Evolutionary conservation across 345 rosid genomes (phyloP).

Genomic region (Eucalyptus viminalis): DNA sequence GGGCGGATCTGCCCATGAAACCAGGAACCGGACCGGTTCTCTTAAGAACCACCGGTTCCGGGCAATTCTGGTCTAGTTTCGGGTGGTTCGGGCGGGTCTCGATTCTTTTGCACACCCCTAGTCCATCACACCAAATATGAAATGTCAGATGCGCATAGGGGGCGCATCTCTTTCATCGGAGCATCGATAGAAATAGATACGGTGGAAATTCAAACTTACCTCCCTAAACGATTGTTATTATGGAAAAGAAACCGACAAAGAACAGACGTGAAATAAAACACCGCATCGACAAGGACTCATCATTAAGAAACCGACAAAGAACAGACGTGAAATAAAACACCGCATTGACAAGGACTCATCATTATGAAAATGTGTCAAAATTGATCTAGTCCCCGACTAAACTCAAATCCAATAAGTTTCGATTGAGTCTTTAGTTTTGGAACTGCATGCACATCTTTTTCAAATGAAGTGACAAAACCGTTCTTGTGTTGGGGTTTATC

Average conservation of each 20-base stretch:
- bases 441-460: background rate
- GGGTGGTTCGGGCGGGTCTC: rapidly evolving
- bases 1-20: no score
- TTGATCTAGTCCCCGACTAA: background rate
- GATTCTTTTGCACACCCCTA: no score
- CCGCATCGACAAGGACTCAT: background rate
- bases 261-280: background rate
- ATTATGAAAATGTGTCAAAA: background rate
- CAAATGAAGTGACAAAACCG: background rate
- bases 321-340: background rate
- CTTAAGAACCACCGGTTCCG: no score
- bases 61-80: no score
- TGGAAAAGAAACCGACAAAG: background rate
- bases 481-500: no score
- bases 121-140: background rate
- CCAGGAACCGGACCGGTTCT: no score
- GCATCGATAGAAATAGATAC: background rate
- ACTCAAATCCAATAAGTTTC: background rate
- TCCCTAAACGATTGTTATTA: background rate
- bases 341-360: background rate
- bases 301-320: background rate
- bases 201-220: background rate
- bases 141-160: background rate
- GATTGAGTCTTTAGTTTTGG: background rate
- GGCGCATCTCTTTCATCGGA: background rate